These are phyloP conservation scores for Cryphonectria parasitica DNA, from an alignment of 2,329 filamentous ascomycete genomes.

Conservation along the genomic window DNA sequence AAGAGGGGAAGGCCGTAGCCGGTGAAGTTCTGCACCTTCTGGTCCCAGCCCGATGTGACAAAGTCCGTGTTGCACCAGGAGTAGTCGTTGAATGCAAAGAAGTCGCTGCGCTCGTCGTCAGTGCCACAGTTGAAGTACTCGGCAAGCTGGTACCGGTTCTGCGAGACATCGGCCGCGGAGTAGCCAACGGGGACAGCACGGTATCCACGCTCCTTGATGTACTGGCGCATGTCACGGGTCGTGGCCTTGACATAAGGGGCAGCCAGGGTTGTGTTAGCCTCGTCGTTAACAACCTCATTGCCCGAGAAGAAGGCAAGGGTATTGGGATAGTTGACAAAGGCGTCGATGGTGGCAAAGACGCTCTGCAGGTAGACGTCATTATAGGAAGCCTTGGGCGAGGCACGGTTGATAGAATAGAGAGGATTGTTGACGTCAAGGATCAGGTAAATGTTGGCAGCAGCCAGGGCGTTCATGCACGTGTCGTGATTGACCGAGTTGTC, in stretches of 20 bases:
- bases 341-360: conserved; percentile 86
- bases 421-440: conserved; percentile 91
- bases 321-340: conserved; percentile 82
- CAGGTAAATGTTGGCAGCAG: conserved; percentile 87
- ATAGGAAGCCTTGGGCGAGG: conserved; percentile 74
- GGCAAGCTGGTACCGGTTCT: conserved; percentile 85
- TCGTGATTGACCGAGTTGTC: conserved; percentile 85
- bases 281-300: conserved; percentile 78
- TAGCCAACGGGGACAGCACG: conserved; percentile 76
- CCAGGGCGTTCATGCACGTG: conserved; percentile 80
- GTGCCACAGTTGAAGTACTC: conserved; percentile 92
- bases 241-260: conserved; percentile 79
- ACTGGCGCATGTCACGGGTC: conserved; percentile 76
- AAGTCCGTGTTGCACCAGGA: conserved; percentile 81
- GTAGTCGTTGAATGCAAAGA: conserved; percentile 84
- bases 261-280: conserved; percentile 62
- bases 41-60: conserved; percentile 75
- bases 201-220: conserved; percentile 64
- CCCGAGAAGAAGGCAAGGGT: conserved; percentile 85
- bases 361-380: conserved; percentile 83
- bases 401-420: conserved; percentile 84
- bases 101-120: conserved; percentile 83
- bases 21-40: conserved; percentile 86
- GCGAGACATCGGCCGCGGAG: conserved; percentile 77
- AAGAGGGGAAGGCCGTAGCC: conserved; percentile 90